Base-by-base conservation (phyloP, 371 early-diverging fungal genomes). In the Paraphysoderma sedebokerense region DNA sequence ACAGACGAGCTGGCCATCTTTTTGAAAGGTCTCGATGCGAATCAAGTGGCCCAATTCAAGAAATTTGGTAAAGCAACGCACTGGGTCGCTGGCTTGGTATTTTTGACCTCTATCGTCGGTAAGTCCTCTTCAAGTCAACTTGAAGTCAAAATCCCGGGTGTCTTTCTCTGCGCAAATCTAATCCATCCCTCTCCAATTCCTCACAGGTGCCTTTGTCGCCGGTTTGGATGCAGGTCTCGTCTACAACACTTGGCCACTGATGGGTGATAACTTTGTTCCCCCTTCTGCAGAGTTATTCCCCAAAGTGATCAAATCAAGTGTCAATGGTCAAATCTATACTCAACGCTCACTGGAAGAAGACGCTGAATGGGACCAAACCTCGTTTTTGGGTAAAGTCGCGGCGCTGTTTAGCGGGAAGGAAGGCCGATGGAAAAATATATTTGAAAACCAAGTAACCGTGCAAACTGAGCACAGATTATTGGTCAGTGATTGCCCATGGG, bases 181-280 rank as follows among this genome's bases (percentile, higher is more conserved):
- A 11, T 17, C 20, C 41, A 40, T 40, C 24, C 22, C 20, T 29
- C 31, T 38, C 38, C 22, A 13, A 9, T 5, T 23, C 20, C 29
- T 29, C 17, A 11, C 49, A 58, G 72, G 77, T 42, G 97, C 87
- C 23, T 79, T 93, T 58, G 97, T 96, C 5, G 97, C 97, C 30
- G 97, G 97, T 32, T 61, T 95, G 28, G 97, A 96, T 55, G 97
- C 97, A 27, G 97, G 97, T 22, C 64, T 96, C 42, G 75, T 93
- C 42, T 92, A 92, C 67, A 92, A 92, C 59, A 65, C 65, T 22
- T 96, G 85, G 62, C 97, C 97, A 1, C 61, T 61, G 39, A 92
- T 93, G 95, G 93, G 92, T 30, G 56, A 53, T 19, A 66, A 74
- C 23, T 67, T 80, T 11, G 48, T 82, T 35, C 87, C 86, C 22